Conservation (phyloP, 1,139 yeast species). For the Entelexis paramagnoliae region DNA sequence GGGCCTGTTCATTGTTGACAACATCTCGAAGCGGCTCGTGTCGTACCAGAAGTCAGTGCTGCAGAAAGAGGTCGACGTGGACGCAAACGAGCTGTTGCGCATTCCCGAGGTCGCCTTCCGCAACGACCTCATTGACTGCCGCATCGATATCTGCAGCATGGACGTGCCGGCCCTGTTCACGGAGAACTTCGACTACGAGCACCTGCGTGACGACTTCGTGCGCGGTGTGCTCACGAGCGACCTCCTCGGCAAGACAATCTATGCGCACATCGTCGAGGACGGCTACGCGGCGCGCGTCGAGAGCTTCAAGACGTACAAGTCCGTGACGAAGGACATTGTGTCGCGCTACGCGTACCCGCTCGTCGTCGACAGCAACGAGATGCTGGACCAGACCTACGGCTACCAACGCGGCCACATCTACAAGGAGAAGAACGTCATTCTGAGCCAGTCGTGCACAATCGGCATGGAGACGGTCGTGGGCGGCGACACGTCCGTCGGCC, state of each 20-base stretch:
- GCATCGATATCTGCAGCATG: constrained; percentile 88
- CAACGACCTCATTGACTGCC: constrained; percentile 92
- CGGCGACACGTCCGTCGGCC: constrained; percentile 42
- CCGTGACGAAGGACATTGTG: constrained; percentile 79
- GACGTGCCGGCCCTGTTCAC: constrained; percentile 92
- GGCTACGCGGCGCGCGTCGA: constrained; percentile 91
- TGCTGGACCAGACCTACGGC: constrained; percentile 58
- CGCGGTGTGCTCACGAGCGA: constrained; percentile 87
- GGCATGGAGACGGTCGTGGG: constrained; percentile 65
- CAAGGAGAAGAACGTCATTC: constrained; percentile 61
- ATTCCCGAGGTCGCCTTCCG: constrained; percentile 70
- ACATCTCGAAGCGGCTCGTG: constrained; percentile 60
- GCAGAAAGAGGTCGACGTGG: constrained; percentile 47
- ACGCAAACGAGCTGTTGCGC: constrained; percentile 72
- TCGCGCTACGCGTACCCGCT: constrained; percentile 91
- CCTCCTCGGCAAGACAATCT: constrained; percentile 78
- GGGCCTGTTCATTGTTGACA: constrained; percentile 74
- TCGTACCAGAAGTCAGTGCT: constrained; percentile 52
- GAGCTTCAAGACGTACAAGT: constrained; percentile 85
- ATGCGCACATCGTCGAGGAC: constrained; percentile 65
- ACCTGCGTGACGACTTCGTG: constrained; percentile 74
- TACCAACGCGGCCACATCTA: constrained; percentile 80
- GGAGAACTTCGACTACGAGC: constrained; percentile 90
- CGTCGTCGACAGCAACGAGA: constrained; percentile 73
- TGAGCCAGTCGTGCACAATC: constrained; percentile 89